Conservation (phyloP, 257 asterid species). For the Solanum verrucosum region DNA sequence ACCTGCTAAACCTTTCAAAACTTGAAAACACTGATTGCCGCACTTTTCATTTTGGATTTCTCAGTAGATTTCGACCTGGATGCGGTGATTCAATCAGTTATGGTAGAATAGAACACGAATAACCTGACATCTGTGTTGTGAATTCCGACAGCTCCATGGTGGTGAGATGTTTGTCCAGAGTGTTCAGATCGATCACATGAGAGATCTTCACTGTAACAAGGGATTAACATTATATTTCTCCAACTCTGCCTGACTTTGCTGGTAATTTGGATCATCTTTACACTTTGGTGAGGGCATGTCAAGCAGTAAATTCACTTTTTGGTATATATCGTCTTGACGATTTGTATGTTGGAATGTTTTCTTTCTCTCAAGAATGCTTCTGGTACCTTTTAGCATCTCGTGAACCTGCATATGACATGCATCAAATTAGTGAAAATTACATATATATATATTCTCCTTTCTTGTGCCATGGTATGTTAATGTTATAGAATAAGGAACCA, state of each 20-base stretch:
- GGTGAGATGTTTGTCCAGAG: not conserved
- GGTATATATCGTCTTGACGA: constrained; percentile 38
- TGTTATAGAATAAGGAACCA: not conserved
- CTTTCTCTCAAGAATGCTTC: constrained; percentile 42
- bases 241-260: not conserved
- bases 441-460: not conserved
- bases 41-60: not conserved
- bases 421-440: not conserved
- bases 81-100: not conserved
- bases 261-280: not conserved
- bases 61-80: not conserved
- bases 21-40: not conserved
- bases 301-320: constrained; percentile 14
- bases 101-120: not conserved
- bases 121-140: not conserved
- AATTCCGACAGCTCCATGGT: not conserved
- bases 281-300: constrained; percentile 7
- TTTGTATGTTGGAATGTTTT: constrained; percentile 54
- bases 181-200: not conserved
- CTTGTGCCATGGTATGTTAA: not conserved
- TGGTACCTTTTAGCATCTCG: constrained; percentile 70
- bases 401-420: constrained; percentile 36
- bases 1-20: not conserved
- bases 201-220: not conserved
- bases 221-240: not conserved